Base-by-base conservation (phyloP, 2,329 filamentous ascomycete species). In the Diaporthe capsici region DNA sequence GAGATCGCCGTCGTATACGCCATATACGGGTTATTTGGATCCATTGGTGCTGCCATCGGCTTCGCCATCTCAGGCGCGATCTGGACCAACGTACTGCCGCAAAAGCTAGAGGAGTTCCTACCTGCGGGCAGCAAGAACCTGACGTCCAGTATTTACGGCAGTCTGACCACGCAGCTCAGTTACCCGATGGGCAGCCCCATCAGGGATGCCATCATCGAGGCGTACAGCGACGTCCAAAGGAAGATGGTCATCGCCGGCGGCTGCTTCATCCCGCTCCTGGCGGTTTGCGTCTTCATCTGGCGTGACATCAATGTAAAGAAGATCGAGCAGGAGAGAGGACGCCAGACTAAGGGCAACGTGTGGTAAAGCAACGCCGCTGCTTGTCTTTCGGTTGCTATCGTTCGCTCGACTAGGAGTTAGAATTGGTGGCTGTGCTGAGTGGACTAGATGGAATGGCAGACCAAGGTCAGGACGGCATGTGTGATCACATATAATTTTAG, bases 1-100 rank as follows among this genome's bases (percentile, higher is more conserved):
- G 86, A 91, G 77, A 87, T 92, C 7, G 89, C 91, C 42, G 86
- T 88, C 8, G 87, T 90, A 39, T 86, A 92, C 3, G 90, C 91
- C 5, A 83, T 93, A 79, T 87, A 91, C 77, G 85, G 88, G 31
- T 88, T 92, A 28, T 89, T 90, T 71, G 87, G 89, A 77, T 88
- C 87, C 75, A 86, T 93, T 73, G 92, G 91, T 71, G 90, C 89
- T 60, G 89, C 89, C 4, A 87, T 92, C 42, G 91, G 91, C n/a
- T 84, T 85, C 2, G 88, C 91, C 39, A 86, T 93, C 67, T 88
- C 91, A 4, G 88, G 87, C 2, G 90, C 90, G 15, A 89, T 93
- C 79, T 93, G 91, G 90, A 71, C 67, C 22, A 71, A 71, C 17
- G 10, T 71, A 4, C 31, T 71, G 47, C 67, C 67, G 7, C 47